phyloP scores from a whole-genome alignment of 2,329 filamentous ascomycete genomes.

The Leptosphaerulina australis region DNA sequence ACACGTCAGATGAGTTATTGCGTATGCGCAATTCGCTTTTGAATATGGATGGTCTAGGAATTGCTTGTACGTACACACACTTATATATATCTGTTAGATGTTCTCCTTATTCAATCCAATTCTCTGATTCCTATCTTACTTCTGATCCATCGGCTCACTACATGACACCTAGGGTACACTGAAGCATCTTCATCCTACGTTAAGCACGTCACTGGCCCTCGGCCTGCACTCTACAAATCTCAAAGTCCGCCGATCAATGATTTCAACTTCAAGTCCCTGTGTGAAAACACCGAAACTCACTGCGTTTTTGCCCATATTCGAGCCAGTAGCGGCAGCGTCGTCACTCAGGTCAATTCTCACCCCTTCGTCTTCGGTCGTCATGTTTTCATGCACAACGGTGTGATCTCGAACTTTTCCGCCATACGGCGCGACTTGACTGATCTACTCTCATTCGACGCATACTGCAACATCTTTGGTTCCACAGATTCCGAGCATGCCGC shows the following conservation, averaged over 20 bases:
- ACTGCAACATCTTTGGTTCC: slow-evolving; percentile 56
- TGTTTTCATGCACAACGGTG: slow-evolving; percentile 63
- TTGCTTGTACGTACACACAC: slow-evolving; percentile 52
- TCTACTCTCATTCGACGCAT: slow-evolving; percentile 55
- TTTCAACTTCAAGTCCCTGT: slow-evolving; percentile 60
- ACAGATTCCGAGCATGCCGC: slow-evolving; percentile 62
- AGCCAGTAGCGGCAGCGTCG: slow-evolving; percentile 56
- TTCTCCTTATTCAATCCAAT: background rate
- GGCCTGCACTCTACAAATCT: slow-evolving; percentile 60
- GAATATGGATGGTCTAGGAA: slow-evolving; percentile 63
- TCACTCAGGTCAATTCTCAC: slow-evolving; percentile 60
- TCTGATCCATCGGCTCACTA: background rate
- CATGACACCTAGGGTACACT: slow-evolving; percentile 51
- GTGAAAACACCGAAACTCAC: slow-evolving; percentile 57
- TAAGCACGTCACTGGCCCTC: slow-evolving; percentile 45
- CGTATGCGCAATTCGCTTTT: slow-evolving; percentile 59
- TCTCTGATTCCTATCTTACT: background rate
- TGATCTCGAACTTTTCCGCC: slow-evolving; percentile 54
- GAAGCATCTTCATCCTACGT: slow-evolving; percentile 51
- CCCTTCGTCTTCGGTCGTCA: slow-evolving; percentile 62
- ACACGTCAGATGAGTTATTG: slow-evolving; percentile 52
- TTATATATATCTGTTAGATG: background rate
- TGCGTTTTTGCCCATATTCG: slow-evolving; percentile 62
- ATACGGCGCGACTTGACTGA: slow-evolving; percentile 56
- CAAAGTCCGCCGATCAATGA: slow-evolving; percentile 60